Conservation (phyloP, 2,329 filamentous ascomycete species). For the Bimuria novae-zelandiae region DNA sequence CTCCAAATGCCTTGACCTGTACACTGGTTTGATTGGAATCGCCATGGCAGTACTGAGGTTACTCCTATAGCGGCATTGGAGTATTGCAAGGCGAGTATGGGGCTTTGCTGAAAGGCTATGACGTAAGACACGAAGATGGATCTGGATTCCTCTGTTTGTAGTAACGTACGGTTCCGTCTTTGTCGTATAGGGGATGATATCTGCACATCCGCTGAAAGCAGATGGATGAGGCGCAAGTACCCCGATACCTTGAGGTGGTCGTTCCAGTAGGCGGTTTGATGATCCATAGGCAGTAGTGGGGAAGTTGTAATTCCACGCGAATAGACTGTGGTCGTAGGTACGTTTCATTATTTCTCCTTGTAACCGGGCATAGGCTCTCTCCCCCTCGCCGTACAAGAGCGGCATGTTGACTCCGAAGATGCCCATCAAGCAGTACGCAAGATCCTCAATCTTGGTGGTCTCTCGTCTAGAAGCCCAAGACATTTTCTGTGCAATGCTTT, state of each 20-base stretch:
- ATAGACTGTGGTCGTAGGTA: slow-evolving; percentile 9
- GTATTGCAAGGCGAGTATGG: background rate
- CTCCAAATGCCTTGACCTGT: too few relatives aligned
- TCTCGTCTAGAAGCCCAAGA: slow-evolving; percentile 12
- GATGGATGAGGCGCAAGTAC: background rate
- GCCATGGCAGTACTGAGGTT: background rate
- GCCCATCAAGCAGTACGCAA: slow-evolving; percentile 34
- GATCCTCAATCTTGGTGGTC: slow-evolving; percentile 27
- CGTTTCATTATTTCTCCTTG: slow-evolving; percentile 20
- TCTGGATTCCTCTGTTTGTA: background rate
- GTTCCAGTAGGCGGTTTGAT: background rate
- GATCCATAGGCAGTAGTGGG: background rate
- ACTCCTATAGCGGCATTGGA: background rate
- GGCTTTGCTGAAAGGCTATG: background rate
- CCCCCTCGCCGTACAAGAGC: slow-evolving; percentile 32
- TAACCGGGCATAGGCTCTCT: slow-evolving; percentile 21
- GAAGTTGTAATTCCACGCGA: slow-evolving; percentile 10
- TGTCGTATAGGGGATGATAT: background rate
- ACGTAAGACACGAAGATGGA: background rate
- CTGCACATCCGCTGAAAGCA: background rate
- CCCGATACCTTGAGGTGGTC: background rate
- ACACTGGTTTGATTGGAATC: background rate
- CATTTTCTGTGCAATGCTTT: slow-evolving; percentile 8
- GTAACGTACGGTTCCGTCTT: background rate
- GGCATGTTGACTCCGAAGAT: slow-evolving; percentile 32